Evolutionary conservation across 306 rosid species (phyloP).

Genomic region (Prunus armeniaca): DNA sequence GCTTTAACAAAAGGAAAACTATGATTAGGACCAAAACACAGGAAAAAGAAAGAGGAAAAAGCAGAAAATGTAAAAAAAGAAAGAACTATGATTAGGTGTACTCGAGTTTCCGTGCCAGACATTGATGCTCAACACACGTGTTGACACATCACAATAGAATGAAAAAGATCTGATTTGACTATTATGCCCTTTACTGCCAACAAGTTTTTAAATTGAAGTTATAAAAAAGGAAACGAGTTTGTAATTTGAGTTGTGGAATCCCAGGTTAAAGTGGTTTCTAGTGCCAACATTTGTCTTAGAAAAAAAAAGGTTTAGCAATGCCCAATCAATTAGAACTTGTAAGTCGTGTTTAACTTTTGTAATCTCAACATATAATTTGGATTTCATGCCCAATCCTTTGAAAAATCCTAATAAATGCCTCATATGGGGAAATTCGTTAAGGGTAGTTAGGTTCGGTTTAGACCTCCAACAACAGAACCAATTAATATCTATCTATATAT

Average conservation of each 20-base stretch:
- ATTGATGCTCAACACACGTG: conserved; percentile 34
- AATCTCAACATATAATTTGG: too few relatives aligned
- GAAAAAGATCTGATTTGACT: conserved; percentile 19
- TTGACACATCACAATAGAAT: conserved; percentile 19
- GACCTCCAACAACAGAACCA: too few relatives aligned
- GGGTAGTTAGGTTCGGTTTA: too few relatives aligned
- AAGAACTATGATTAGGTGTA: conserved; percentile 6
- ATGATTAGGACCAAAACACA: not conserved
- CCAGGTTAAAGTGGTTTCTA: too few relatives aligned
- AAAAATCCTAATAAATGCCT: too few relatives aligned
- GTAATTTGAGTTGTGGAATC: not conserved
- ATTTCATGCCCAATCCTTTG: too few relatives aligned
- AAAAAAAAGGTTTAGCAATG: too few relatives aligned
- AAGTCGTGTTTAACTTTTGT: too few relatives aligned
- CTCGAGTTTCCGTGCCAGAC: conserved; percentile 18
- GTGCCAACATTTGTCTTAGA: too few relatives aligned
- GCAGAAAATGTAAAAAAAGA: not conserved
- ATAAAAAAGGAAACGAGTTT: not conserved
- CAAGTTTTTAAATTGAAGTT: not conserved
- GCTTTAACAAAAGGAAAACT: not conserved
- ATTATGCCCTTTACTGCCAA: conserved; percentile 9
- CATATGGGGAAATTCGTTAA: too few relatives aligned
- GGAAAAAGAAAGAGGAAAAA: not conserved
- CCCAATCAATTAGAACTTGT: too few relatives aligned
- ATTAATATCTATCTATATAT: too few relatives aligned